These are phyloP conservation scores for sorghum (Sorghum bicolor) DNA, from an alignment of 176 grass and related monocot genomes.

Conservation along the genomic window Sorghum_bicolor_NCBIv3 NC_012875.2:44102001-44102500, in stretches of 20 bases:
- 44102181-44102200: slow-evolving; percentile 31
- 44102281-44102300: slow-evolving; percentile 37
- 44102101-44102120: slow-evolving; percentile 42
- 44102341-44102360: neutral
- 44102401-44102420: slow-evolving; percentile 7
- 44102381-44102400: slow-evolving; percentile 30
- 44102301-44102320: slow-evolving; percentile 31
- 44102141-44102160: slow-evolving; percentile 18
- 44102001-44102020: slow-evolving; percentile 27
- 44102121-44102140: slow-evolving; percentile 41
- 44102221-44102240: slow-evolving; percentile 23
- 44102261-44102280: slow-evolving; percentile 18
- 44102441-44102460: slow-evolving; percentile 25
- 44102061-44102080: slow-evolving; percentile 50
- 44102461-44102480: slow-evolving; percentile 23
- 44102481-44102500: slow-evolving; percentile 38
- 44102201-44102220: slow-evolving; percentile 22
- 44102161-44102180: slow-evolving; percentile 40
- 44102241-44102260: slow-evolving; percentile 38
- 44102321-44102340: slow-evolving; percentile 37
- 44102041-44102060: slow-evolving; percentile 55
- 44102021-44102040: slow-evolving; percentile 23
- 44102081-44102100: slow-evolving; percentile 57
- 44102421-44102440: neutral
- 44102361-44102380: neutral